A percentile compares a stretch with the other conserved stretches of the same genome.
Evolutionary conservation across 345 rosid genomes (phyloP).

Genomic region (Bretschneidera sinensis): DNA sequence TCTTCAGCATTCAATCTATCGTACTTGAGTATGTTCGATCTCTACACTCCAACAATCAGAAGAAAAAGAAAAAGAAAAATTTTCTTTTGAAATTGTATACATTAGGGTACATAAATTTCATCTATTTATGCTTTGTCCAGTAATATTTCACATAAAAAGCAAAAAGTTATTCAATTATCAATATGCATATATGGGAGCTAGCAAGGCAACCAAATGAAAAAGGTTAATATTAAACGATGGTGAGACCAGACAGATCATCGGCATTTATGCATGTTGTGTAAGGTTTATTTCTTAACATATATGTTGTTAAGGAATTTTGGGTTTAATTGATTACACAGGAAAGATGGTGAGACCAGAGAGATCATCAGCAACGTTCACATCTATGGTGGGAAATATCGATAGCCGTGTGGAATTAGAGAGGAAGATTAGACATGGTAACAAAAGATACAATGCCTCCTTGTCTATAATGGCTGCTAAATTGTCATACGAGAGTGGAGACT

Average conservation of each 20-base stretch:
- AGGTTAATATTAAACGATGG: not conserved
- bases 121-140: too few relatives aligned
- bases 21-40: not conserved
- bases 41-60: too few relatives aligned
- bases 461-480: conserved; percentile 56
- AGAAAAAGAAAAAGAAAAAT: too few relatives aligned
- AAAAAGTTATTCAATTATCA: not conserved
- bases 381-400: conserved; percentile 35
- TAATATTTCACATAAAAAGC: too few relatives aligned
- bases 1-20: not conserved
- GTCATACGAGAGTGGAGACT: conserved; percentile 42
- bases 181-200: not conserved
- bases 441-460: conserved; percentile 35
- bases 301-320: conserved; percentile 4
- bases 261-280: not conserved
- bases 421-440: conserved; percentile 22
- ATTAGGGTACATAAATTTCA: too few relatives aligned
- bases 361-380: conserved; percentile 32
- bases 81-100: too few relatives aligned
- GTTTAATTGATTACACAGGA: conserved; percentile 24
- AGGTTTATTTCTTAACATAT: not conserved
- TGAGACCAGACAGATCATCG: not conserved
- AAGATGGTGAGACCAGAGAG: conserved; percentile 34
- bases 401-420: conserved; percentile 38
- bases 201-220: not conserved